Conservation (phyloP, 2,329 filamentous ascomycete species). For the Fusarium falciforme region DNA sequence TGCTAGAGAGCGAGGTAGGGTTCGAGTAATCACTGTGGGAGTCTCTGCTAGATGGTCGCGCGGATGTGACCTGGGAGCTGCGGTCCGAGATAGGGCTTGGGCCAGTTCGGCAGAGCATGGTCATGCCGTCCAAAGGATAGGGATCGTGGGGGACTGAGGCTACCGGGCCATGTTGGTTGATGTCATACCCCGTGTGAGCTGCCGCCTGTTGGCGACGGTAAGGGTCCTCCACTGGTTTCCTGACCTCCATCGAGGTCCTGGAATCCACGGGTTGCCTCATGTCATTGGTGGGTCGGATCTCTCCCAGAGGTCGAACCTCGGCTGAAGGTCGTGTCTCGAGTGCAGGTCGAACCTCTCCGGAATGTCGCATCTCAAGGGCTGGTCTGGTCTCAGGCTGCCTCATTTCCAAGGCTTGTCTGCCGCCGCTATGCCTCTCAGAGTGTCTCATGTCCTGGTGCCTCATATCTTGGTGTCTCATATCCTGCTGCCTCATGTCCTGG, state of each 20-base stretch:
- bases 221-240: conserved; percentile 41
- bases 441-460: conserved; percentile 11
- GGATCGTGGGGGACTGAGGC: conserved; percentile 87
- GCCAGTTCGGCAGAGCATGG: conserved; percentile 89
- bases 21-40: conserved; percentile 93
- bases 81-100: conserved; percentile 72
- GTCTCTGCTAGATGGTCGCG: conserved; percentile 84
- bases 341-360: not conserved
- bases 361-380: conserved; percentile 34
- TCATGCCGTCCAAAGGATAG: conserved; percentile 96
- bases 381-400: conserved; percentile 19
- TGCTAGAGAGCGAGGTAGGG: conserved; percentile 87
- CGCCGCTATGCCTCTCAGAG: not conserved
- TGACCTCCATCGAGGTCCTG: conserved; percentile 39
- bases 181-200: conserved; percentile 52
- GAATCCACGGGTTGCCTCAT: conserved; percentile 23
- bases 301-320: conserved; percentile 28
- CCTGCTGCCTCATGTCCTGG: not conserved
- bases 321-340: conserved; percentile 33
- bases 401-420: not conserved
- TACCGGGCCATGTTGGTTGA: conserved; percentile 69
- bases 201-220: conserved; percentile 35
- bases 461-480: conserved; percentile 26
- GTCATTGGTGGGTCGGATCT: conserved; percentile 27
- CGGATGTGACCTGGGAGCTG: conserved; percentile 64